Percentiles rank a stretch among this genome's conserved stretches.
These are phyloP conservation scores for Tinospora cordifolia DNA, from an alignment of 164 flowering plant species.

Conservation along the genomic window DNA sequence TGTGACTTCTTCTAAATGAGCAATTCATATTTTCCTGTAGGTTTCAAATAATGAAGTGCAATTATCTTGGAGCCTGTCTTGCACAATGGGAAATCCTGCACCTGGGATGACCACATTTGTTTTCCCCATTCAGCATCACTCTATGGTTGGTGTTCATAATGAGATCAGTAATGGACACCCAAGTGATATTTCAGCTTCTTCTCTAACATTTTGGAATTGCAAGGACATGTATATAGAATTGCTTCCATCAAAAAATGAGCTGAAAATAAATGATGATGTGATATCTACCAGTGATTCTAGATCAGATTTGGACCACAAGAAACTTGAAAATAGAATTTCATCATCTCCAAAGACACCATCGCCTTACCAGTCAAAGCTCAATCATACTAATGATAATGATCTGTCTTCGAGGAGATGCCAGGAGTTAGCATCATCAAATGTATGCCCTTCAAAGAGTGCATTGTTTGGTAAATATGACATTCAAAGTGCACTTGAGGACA, in stretches of 20 bases:
- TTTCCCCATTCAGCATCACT: conserved; percentile 33
- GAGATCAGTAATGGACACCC: conserved; percentile 16
- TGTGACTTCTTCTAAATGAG: not conserved
- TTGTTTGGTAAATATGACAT: conserved; percentile 31
- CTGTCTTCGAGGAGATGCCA: conserved; percentile 20
- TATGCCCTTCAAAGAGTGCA: conserved; percentile 9
- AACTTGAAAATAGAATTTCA: conserved; percentile 23
- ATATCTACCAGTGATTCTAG: conserved; percentile 12
- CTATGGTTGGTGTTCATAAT: conserved; percentile 15
- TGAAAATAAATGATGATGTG: conserved; percentile 5
- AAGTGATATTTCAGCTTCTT: conserved; percentile 14
- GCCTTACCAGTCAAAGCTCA: conserved; percentile 23
- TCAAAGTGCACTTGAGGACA: conserved; percentile 36
- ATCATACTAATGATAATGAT: conserved; percentile 22
- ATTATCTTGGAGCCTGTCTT: conserved; percentile 56
- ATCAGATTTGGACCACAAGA: conserved; percentile 17
- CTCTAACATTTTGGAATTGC: conserved; percentile 30
- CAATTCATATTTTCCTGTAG: conserved; percentile 31
- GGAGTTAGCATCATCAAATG: conserved; percentile 21
- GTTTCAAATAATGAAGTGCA: conserved; percentile 55
- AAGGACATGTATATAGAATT: conserved; percentile 52
- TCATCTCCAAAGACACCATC: conserved; percentile 65
- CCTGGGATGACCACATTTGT: conserved; percentile 53
- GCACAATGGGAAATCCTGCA: conserved; percentile 64
- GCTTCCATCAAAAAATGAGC: conserved; percentile 21